phyloP scores from a whole-genome alignment of 2,329 filamentous ascomycete species.

The Verticillium tricorpus region DNA sequence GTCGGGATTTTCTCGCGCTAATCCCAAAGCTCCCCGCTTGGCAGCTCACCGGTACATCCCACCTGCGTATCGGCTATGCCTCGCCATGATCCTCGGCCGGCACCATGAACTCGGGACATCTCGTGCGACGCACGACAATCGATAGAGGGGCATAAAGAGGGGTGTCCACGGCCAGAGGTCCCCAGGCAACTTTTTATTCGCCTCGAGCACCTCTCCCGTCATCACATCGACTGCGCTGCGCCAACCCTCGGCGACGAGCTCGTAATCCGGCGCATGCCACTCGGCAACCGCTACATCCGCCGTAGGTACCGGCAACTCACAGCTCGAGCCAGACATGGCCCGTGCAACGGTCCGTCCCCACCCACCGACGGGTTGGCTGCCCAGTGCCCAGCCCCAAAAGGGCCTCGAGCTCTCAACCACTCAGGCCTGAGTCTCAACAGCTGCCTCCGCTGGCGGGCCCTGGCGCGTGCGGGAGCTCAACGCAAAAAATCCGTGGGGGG shows the following conservation, averaged over 20 bases:
- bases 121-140: background rate
- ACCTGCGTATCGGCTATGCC: background rate
- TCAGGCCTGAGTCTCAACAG: constrained; percentile 10
- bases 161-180: background rate
- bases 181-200: background rate
- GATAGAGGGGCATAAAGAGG: background rate
- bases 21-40: background rate
- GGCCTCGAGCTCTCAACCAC: background rate
- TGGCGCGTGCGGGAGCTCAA: constrained; percentile 14
- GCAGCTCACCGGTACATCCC: background rate
- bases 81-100: background rate
- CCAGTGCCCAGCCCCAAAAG: background rate
- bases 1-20: background rate
- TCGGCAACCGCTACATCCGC: background rate
- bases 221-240: background rate
- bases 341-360: background rate
- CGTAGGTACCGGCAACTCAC: background rate
- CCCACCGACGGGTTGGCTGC: background rate
- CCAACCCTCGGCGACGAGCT: background rate
- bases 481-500: constrained; percentile 14
- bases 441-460: constrained; percentile 12
- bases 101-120: background rate
- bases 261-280: background rate
- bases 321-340: background rate
- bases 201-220: background rate